These are phyloP conservation scores for Dimargaris xerosporica DNA, from an alignment of 192 early-diverging fungal species.

Conservation along the genomic window DNA sequence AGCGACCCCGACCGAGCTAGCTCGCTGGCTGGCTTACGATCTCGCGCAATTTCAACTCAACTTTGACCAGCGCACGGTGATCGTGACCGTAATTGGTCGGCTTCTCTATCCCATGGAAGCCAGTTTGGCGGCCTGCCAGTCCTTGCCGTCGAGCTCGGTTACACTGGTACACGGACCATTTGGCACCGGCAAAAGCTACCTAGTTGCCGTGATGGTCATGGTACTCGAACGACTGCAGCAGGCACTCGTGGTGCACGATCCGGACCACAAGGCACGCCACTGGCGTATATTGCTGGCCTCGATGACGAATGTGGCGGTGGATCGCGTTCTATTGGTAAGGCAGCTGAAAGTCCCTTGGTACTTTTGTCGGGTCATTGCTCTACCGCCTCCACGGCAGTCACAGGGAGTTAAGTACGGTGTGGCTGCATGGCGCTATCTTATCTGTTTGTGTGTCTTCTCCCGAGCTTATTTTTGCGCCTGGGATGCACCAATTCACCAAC, in stretches of 20 bases:
- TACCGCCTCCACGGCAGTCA: no score
- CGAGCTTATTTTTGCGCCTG: no score
- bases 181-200: conserved; percentile 62
- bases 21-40: conserved; percentile 12
- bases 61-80: conserved; percentile 18
- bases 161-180: conserved; percentile 35
- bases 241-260: conserved; percentile 19
- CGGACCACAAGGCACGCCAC: conserved; percentile 21
- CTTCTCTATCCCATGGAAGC: conserved; percentile 19
- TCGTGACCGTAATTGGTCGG: conserved; percentile 18
- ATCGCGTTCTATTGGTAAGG: conserved; percentile 43
- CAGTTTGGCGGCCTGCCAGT: not conserved
- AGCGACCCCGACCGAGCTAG: conserved; percentile 8
- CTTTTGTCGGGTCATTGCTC: no score
- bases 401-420: no score
- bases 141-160: conserved; percentile 5
- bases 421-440: no score
- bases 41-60: conserved; percentile 12
- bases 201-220: conserved; percentile 43
- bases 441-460: no score
- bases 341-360: no score
- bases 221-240: conserved; percentile 37
- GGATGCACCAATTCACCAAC: no score
- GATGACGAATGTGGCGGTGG: conserved; percentile 69
- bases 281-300: conserved; percentile 43